Evolutionary conservation across 83 land plant species (phyloP).

Genomic region (Thuja plicata): DNA sequence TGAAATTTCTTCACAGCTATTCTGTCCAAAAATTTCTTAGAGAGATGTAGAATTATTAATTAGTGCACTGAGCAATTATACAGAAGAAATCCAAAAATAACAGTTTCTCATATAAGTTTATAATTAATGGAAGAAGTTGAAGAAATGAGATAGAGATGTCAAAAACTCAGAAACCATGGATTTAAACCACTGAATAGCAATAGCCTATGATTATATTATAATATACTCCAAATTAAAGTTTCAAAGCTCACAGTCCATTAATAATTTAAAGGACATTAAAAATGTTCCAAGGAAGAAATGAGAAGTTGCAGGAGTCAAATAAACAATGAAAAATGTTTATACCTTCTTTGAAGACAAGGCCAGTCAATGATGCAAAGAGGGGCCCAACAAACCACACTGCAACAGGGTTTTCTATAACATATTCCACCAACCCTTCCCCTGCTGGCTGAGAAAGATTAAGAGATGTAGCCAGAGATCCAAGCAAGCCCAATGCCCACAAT

Average conservation of each 20-base stretch:
- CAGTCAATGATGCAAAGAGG: constrained; percentile 91
- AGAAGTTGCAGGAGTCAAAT: not conserved
- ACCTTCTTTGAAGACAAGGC: constrained; percentile 98
- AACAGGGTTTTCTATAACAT: constrained; percentile 67
- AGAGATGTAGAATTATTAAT: not conserved
- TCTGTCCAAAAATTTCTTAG: not conserved
- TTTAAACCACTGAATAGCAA: not conserved
- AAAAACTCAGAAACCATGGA: not conserved
- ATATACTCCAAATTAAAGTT: not conserved
- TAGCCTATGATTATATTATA: not conserved
- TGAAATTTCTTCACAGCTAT: not conserved
- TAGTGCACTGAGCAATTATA: not conserved
- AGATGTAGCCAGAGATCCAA: constrained; percentile 76
- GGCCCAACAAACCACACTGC: constrained; percentile 98
- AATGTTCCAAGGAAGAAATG: not conserved
- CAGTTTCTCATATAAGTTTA: not conserved
- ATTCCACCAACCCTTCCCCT: constrained; percentile 57
- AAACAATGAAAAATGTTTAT: not conserved
- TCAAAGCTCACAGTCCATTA: not conserved
- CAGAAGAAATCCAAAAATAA: not conserved
- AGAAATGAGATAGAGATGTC: not conserved
- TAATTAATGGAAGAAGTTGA: not conserved
- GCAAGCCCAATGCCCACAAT: constrained; percentile 79
- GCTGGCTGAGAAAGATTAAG: constrained; percentile 56
- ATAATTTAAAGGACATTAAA: not conserved